Base-by-base conservation (phyloP, 2,329 filamentous ascomycete genomes). In the Ophiostoma perfectum region DNA sequence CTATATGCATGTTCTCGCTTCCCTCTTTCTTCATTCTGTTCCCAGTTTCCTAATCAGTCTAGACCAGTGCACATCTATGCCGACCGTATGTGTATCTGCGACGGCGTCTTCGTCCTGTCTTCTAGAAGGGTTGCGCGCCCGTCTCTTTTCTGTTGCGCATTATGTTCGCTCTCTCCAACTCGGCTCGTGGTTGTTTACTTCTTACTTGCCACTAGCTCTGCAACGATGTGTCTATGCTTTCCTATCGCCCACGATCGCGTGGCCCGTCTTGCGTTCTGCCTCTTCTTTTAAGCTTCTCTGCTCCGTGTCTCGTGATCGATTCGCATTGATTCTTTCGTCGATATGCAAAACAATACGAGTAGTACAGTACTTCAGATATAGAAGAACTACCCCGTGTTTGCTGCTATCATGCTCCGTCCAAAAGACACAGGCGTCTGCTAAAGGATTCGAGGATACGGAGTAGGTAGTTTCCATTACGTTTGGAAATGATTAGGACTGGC, bases 401-500 rank as follows among this genome's bases (percentile, higher is more conserved):
- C 12, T 18, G 12, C 12, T 16, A 52, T 16, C n/a, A 55, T 44
- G 42, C 42, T 18, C 49, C 16, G 16, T 18, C n/a, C 27, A 6
- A 55, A 55, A 55, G 49, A 2, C n/a, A 18, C 6, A 18, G 27
- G 4, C 49, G n/a, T 18, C 16, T 8, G 18, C 16, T 52, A 6
- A 18, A 55, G 9, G n/a, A 27, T 55, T 52, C 7, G 12, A 58
- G 5, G 41, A 39, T 41, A 62, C 38, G 58, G 58, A n/a, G 58
- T n/a, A 62, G 18, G 58, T 62, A n/a, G 58, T 62, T 62, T 62
- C 36, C 58, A 62, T 62, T 62, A 62, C 58, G 58, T 62, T 62
- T 62, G 36, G 58, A 16, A 42, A 16, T 55, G 49, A 41, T 38
- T 39, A 62, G n/a, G 6, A 38, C 58, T 38, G 6, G 38, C 16